Evolutionary conservation across 768 basidiomycete species (phyloP).

Genomic region (Russula earlei): DNA sequence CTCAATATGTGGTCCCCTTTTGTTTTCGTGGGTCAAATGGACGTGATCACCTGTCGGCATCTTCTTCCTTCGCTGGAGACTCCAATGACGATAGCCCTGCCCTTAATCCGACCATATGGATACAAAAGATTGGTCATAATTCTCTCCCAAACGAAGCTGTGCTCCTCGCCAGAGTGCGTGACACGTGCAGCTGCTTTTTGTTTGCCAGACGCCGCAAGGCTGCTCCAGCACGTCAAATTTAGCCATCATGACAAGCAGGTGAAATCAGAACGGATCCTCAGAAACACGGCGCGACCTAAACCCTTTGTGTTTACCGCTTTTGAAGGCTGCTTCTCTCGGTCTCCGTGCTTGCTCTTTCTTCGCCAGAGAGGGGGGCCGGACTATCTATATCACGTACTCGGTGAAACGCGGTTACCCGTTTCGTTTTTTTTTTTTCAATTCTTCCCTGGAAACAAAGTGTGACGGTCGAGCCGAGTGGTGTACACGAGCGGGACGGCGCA

Average conservation of each 20-base stretch:
- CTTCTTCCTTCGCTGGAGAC: conserved; percentile 5
- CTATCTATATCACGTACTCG: conserved; percentile 17
- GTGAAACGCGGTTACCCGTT: conserved; percentile 10
- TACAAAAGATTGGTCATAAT: conserved; percentile 12
- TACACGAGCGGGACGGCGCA: conserved; percentile 3
- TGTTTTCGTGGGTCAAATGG: conserved; percentile 16
- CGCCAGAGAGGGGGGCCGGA: conserved; percentile 8
- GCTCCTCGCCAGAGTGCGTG: conserved; percentile 2
- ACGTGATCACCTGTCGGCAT: conserved; percentile 15
- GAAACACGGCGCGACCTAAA: conserved; percentile 12
- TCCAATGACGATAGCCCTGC: conserved; percentile 10
- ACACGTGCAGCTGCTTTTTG: conserved; percentile 13
- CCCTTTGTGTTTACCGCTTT: conserved; percentile 18
- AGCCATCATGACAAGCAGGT: conserved; percentile 9
- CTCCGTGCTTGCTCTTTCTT: background rate
- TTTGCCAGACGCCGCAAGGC: conserved; percentile 17
- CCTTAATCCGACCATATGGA: conserved; percentile 14
- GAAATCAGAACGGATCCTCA: conserved; percentile 12
- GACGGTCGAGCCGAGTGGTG: conserved; percentile 7
- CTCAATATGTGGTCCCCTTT: conserved; percentile 14
- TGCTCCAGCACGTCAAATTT: conserved; percentile 19
- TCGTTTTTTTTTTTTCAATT: background rate
- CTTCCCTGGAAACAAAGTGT: background rate
- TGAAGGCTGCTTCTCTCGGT: conserved; percentile 4
- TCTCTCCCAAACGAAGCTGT: conserved; percentile 2